Conservation (phyloP, 2,329 filamentous ascomycete genomes). For the Fusarium phyllophilum region DNA sequence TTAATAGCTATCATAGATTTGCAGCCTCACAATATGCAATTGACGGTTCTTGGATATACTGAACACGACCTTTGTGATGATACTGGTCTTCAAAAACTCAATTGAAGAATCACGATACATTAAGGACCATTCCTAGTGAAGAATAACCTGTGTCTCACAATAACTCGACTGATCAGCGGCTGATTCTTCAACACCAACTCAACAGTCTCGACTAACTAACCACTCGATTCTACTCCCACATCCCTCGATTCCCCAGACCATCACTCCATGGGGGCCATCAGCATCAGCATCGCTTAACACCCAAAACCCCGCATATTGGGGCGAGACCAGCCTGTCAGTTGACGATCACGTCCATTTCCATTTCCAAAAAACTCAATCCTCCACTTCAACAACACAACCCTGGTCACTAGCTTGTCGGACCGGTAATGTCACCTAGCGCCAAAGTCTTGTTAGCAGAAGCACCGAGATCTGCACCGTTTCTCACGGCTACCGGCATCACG, state of each 20-base stretch:
- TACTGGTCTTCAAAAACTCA: accelerated
- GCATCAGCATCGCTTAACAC: not conserved
- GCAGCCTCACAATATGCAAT: not conserved
- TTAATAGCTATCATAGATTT: too few species aligned
- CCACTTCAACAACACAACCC: not conserved
- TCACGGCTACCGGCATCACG: constrained; percentile 23
- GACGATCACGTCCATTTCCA: not conserved
- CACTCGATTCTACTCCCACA: not conserved
- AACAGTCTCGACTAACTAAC: not conserved
- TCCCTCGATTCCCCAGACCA: not conserved
- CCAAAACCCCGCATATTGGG: constrained; percentile 20
- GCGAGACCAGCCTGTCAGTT: constrained; percentile 1
- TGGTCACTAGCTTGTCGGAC: constrained; percentile 12
- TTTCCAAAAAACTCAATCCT: not conserved
- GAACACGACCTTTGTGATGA: not conserved
- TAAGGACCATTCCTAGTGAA: not conserved
- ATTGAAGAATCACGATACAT: not conserved
- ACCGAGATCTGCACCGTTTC: constrained; percentile 28
- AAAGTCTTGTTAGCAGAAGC: constrained; percentile 2
- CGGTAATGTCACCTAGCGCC: constrained; percentile 13
- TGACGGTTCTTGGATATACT: not conserved
- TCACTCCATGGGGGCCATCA: constrained; percentile 6
- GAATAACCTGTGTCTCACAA: not conserved
- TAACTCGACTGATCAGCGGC: constrained; percentile 6
- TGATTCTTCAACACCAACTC: not conserved